Evolutionary conservation across 352 stramenopile genomes (phyloP), one percentile per base, ranked within the genome.

Genomic region (Globisporangium yorkense): DNA sequence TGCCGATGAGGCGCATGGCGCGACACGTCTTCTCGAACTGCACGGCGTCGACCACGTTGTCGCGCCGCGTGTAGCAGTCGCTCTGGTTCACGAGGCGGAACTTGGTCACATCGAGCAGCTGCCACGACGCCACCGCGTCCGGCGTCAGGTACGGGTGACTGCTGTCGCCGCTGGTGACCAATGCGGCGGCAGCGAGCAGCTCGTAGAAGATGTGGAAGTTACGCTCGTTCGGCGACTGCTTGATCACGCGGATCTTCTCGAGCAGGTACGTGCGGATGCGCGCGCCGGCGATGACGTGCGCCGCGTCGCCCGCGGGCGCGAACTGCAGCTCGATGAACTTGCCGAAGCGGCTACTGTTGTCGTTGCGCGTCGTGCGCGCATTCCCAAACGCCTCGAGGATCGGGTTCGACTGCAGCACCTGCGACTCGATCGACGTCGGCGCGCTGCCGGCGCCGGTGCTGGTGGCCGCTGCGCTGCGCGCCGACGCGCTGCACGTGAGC

Each of bases 171-270:
- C 9, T 5, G 24, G 24, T 27, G 6, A 37, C 33, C 6, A 5
- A 37, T 6, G 33, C 33, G 9, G 33, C 33, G 6, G 33, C 33
- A 37, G 33, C 89, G n/a, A 89, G 74, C 40, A 98, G 84, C 70
- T 98, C 88, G 66, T 98, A 98, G 66, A 98, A 98, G 59, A 98
- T 90, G 66, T 98, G 94, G 66, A 98, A 98, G 65, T 96, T 98
- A 29, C 92, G 74, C 71, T 98, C 94, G 44, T 92, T 75, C 8
- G 82, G 75, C 9, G 84, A 94, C 65, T 98, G 95, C 54, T 96
- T 94, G 40, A 97, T 84, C 45, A 99, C 67, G 8, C 96, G 87
- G 37, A 98, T 92, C 68, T 98, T 98, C 68, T 99, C 96, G 7
- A 99, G 71, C 20, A 99, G 80, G 60, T 98, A 99, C 13, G 92